Percentiles rank a stretch among this genome's conserved stretches.
Conservation (phyloP, 768 basidiomycete genomes). For the Phlebiopsis gigantea region DNA sequence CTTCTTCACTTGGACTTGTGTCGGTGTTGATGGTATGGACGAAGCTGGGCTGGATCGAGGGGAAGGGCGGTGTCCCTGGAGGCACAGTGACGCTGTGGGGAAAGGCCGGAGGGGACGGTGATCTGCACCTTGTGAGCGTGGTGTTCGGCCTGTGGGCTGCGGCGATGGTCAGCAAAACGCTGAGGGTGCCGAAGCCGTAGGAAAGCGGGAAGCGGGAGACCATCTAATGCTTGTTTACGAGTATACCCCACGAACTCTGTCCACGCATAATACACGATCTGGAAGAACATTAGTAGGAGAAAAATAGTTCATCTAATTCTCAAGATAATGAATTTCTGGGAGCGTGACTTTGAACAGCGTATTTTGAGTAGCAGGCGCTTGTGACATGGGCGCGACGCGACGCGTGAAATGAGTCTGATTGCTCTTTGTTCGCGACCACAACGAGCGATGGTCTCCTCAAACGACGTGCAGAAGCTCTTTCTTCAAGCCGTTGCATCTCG, state of each 20-base stretch:
- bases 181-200: conserved; percentile 75
- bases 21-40: conserved; percentile 77
- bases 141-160: conserved; percentile 88
- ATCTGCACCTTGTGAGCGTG: conserved; percentile 74
- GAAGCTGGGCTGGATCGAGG: conserved; percentile 79
- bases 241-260: conserved; percentile 5
- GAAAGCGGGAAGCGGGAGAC: background rate
- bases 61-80: conserved; percentile 67
- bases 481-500: conserved; percentile 76
- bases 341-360: background rate
- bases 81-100: conserved; percentile 78
- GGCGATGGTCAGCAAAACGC: conserved; percentile 97
- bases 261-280: background rate
- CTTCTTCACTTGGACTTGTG: conserved; percentile 81
- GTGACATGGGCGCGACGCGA: conserved; percentile 21
- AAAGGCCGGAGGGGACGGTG: conserved; percentile 64
- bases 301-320: background rate
- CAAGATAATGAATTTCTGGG: background rate
- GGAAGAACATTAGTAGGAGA: background rate
- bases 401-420: conserved; percentile 10
- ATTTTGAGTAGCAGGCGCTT: background rate
- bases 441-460: conserved; percentile 38
- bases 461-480: conserved; percentile 71
- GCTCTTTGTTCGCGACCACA: conserved; percentile 8
- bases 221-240: background rate